phyloP scores from a whole-genome alignment of 78 protist genomes.

The Dictyostelium purpureum region DNA sequence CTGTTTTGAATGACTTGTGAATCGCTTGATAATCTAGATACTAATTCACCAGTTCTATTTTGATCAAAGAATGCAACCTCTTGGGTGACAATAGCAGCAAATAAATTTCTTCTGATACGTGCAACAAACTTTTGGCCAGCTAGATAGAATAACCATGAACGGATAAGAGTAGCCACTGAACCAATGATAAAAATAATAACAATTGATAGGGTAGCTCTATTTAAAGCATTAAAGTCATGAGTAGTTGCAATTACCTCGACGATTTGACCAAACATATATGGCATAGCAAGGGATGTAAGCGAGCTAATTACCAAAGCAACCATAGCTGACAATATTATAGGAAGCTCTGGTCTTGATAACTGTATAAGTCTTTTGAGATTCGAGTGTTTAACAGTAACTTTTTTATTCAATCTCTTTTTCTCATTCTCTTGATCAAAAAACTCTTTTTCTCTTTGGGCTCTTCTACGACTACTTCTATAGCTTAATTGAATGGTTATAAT shows the following conservation, averaged over 20 bases:
- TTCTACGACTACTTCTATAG: not conserved
- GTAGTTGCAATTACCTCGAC: slow-evolving; percentile 22
- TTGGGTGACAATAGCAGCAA: slow-evolving; percentile 80
- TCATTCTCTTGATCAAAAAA: not conserved
- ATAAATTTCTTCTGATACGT: slow-evolving; percentile 75
- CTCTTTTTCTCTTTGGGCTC: not conserved
- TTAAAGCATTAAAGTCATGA: slow-evolving; percentile 12
- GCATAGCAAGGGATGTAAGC: slow-evolving; percentile 41
- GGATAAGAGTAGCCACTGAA: not conserved
- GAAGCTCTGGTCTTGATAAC: slow-evolving; percentile 64
- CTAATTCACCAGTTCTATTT: slow-evolving; percentile 91
- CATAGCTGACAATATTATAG: slow-evolving; percentile 35
- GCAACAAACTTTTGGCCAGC: slow-evolving; percentile 85
- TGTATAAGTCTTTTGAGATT: slow-evolving; percentile 25
- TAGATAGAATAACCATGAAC: slow-evolving; percentile 34
- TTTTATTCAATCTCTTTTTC: not conserved
- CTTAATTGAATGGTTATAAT: not conserved
- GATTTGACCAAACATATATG: slow-evolving; percentile 55
- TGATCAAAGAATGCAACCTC: slow-evolving; percentile 94
- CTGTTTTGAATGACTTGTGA: slow-evolving; percentile 79
- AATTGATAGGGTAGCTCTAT: slow-evolving; percentile 25
- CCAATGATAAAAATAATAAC: slow-evolving; percentile 42
- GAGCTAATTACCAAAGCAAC: slow-evolving; percentile 51
- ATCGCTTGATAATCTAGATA: slow-evolving; percentile 88
- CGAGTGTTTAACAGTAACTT: slow-evolving; percentile 13